Base-by-base conservation (phyloP, 1,284 basidiomycete species). In the Puccinia coronata region DNA sequence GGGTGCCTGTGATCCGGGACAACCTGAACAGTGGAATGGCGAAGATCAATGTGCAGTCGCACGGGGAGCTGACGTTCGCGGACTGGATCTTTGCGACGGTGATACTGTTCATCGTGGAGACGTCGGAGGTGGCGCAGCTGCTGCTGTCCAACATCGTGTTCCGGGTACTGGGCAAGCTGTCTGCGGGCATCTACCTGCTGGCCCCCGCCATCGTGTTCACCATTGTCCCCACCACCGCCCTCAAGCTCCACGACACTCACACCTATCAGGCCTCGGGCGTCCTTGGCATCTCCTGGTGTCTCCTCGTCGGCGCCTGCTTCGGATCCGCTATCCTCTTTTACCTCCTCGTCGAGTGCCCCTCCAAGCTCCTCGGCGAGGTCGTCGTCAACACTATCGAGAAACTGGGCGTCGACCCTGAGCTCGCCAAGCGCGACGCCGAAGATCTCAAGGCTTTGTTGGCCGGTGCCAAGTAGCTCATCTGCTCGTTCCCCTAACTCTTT, bases 101-200 rank as follows among this genome's bases (percentile, higher is more conserved):
- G 83, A 82, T 85, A 75, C 74, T 85, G 59, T 82, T 85, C 74
- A 82, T 83, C 57, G 83, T 86, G 73, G 85, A 86, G 82, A 85
- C 85, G 9, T 84, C 83, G 25, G 84, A 84, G 25, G n/a, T 85
- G 59, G 83, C 83, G 23, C 85, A 86, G 71, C 82, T 78, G 67
- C 72, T 86, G 39, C 81, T 86, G 65, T 85, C 84, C 70, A 85
- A 85, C 82, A 77, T 84, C 69, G 83, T 86, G 81, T 83, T 85
- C 82, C 82, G 85, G 43, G 80, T 82, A 39, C 82, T 86, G 63
- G 84, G 85, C 72, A 84, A 85, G 75, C 82, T 85, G 70, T 76
- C 83, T 18, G 83, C 85, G 14, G 85, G 85, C 65, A 83, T 86
- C 73, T 84, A 83, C 82, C 82, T 85, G 77, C 82, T 86, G 70